phyloP scores from a whole-genome alignment of 225 moss, liverwort and hornwort genomes.

The Physcomitrellopsis africana region DNA sequence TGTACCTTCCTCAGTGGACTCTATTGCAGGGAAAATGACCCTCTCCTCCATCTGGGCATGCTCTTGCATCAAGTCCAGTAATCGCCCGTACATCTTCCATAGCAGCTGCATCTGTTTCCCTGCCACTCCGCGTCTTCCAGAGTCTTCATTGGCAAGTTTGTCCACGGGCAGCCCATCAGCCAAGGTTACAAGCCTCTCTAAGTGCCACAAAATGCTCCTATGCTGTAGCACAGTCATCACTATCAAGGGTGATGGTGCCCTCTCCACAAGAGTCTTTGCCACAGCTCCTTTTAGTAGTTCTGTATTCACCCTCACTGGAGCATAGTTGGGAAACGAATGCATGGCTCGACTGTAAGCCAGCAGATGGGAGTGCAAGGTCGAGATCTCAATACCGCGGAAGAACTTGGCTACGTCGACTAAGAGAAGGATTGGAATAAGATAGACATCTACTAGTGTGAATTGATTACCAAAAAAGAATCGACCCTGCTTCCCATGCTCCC shows the following conservation, averaged over 20 bases:
- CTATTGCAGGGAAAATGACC: slow-evolving; percentile 87
- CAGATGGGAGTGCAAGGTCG: slow-evolving; percentile 51
- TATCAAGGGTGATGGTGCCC: slow-evolving; percentile 78
- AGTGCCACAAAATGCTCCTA: slow-evolving; percentile 88
- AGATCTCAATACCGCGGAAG: slow-evolving; percentile 78
- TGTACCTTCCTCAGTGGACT: slow-evolving; percentile 74
- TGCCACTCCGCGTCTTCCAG: slow-evolving; percentile 45
- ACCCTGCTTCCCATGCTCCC: slow-evolving; percentile 72
- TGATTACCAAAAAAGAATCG: slow-evolving; percentile 84
- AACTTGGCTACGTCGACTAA: slow-evolving; percentile 78
- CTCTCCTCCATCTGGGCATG: slow-evolving; percentile 99
- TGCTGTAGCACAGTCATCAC: slow-evolving; percentile 88
- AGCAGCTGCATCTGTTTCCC: slow-evolving; percentile 73
- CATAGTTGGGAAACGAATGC: slow-evolving; percentile 75
- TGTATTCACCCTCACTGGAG: slow-evolving; percentile 75
- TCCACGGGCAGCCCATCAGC: slow-evolving; percentile 64
- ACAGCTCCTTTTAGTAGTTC: slow-evolving; percentile 74
- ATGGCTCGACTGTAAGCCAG: slow-evolving; percentile 80
- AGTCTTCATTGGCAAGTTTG: slow-evolving; percentile 54
- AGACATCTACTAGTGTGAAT: slow-evolving; percentile 87
- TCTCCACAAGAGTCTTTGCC: slow-evolving; percentile 74
- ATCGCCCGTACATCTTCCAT: slow-evolving; percentile 87
- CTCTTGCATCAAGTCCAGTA: slow-evolving; percentile 94
- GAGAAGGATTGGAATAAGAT: slow-evolving; percentile 81
- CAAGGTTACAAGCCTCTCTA: slow-evolving; percentile 69